A percentile compares a stretch with the other conserved stretches of the same genome.
Conservation (phyloP, 257 asterid species). For the Gynochthodes officinalis region DNA sequence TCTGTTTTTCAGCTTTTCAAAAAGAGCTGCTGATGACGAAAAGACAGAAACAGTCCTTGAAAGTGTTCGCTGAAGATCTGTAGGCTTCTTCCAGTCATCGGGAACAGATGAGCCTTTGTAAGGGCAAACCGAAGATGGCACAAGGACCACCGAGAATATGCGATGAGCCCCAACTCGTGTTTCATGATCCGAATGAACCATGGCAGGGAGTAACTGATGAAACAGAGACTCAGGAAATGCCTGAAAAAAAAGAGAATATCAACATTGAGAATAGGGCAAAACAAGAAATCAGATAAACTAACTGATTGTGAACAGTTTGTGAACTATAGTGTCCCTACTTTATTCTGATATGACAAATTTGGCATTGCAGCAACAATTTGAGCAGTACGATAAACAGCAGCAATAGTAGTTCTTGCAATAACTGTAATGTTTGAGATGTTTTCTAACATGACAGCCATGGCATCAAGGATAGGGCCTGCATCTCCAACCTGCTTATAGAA, state of each 20-base stretch:
- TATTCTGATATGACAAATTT: slow-evolving; percentile 62
- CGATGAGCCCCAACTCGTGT: slow-evolving; percentile 93
- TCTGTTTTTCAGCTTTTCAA: slow-evolving; percentile 67
- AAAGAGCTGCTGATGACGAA: slow-evolving; percentile 93
- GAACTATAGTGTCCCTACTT: slow-evolving; percentile 38
- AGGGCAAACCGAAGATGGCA: slow-evolving; percentile 87
- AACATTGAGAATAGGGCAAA: background rate
- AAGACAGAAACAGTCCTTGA: slow-evolving; percentile 93
- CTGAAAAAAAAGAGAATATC: slow-evolving; percentile 27
- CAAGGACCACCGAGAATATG: slow-evolving; percentile 88
- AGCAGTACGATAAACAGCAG: slow-evolving; percentile 74
- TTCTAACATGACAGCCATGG: slow-evolving; percentile 86
- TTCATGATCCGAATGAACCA: slow-evolving; percentile 93
- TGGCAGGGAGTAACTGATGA: slow-evolving; percentile 92
- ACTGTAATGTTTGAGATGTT: slow-evolving; percentile 75
- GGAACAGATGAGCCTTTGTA: slow-evolving; percentile 33
- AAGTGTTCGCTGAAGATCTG: slow-evolving; percentile 70
- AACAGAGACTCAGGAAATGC: slow-evolving; percentile 95
- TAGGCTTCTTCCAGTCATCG: slow-evolving; percentile 34
- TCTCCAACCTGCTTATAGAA: slow-evolving; percentile 71
- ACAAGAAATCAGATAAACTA: background rate
- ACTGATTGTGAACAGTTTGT: background rate
- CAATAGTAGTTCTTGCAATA: slow-evolving; percentile 78
- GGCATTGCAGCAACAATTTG: slow-evolving; percentile 81
- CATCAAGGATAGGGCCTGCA: slow-evolving; percentile 85